Base-by-base conservation (phyloP, 352 stramenopile species). In the Thalassiosira exigua region DNA sequence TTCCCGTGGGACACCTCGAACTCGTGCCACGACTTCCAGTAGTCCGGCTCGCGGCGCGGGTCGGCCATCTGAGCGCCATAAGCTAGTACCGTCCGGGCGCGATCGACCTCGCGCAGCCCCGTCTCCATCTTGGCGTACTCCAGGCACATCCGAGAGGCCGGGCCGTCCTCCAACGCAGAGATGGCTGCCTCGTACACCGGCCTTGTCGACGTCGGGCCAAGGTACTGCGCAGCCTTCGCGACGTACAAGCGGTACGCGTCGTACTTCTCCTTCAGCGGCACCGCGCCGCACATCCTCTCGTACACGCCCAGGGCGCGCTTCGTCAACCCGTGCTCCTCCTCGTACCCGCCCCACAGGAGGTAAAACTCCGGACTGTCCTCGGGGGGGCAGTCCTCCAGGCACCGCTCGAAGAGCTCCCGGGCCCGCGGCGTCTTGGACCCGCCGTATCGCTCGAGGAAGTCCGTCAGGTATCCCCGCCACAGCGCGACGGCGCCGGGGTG, bases 51-150 rank as follows among this genome's bases (percentile, higher is more conserved):
- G 26, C 93, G 88, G n/a, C 96, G 90, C 1, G 97, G 97, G 84
- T 99, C 96, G 42, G 96, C 98, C 67, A 99, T 98, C 90, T 99
- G 97, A 3, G 96, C 95, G 9, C 96, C 96, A 79, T 99, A 98
- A 0, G 91, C 87, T 60, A 98, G 96, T 4, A 99, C 96, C 9
- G 94, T 96, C 17, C 98, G 88, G 0, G 97, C 98, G 53, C 98
- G 93, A 52, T 99, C 97, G 21, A 99, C 94, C 81, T 99, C 97
- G 50, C 96, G 95, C 4, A 99, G 79, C 59, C 95, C 97, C 29
- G 92, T 97, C 85, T 99, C 98, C 90, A 99, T 95, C 22, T 94
- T 90, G 0, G 96, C 95, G 86, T 98, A 99, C 50, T 98, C 94
- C 3, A 99, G 79, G 69, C 96, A 98, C n/a, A 99, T 85, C 19